A percentile compares a stretch with the other conserved stretches of the same genome.
These are phyloP conservation scores for Oryza coarctata DNA, from an alignment of 176 grass and related monocot genomes.

Conservation along the genomic window DNA sequence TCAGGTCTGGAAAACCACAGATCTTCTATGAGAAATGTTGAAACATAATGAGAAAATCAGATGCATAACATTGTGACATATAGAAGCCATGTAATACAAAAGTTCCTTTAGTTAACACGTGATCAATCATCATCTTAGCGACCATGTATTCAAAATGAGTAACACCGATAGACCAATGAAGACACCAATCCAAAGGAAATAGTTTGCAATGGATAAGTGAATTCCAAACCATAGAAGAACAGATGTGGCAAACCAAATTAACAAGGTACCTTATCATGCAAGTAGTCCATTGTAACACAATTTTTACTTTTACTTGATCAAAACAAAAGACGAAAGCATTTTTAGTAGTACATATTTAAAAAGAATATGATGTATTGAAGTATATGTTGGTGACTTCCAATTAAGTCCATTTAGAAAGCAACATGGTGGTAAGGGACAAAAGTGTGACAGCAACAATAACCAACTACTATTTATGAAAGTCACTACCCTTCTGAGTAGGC, in stretches of 20 bases:
- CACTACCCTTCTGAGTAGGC: background rate
- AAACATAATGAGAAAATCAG: constrained; percentile 17
- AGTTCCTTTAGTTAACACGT: background rate
- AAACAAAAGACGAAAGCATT: background rate
- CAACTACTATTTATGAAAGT: background rate
- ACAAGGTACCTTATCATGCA: background rate
- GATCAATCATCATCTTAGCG: background rate
- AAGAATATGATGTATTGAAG: background rate
- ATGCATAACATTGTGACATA: background rate
- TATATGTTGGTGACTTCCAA: background rate
- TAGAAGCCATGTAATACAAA: background rate
- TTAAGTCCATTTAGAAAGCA: background rate
- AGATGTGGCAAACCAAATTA: background rate
- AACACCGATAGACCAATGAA: background rate
- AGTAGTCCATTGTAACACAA: background rate
- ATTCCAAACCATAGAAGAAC: background rate
- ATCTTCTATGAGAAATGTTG: background rate
- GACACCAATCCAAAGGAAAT: background rate
- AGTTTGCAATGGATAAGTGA: background rate
- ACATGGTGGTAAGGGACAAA: background rate
- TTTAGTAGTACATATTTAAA: background rate
- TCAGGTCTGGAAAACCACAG: constrained; percentile 29
- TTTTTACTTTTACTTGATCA: background rate
- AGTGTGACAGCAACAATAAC: background rate
- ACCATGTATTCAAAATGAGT: background rate